Evolutionary conservation across 768 basidiomycete genomes (phyloP).

Genomic region (Rhizopogon sp.): DNA sequence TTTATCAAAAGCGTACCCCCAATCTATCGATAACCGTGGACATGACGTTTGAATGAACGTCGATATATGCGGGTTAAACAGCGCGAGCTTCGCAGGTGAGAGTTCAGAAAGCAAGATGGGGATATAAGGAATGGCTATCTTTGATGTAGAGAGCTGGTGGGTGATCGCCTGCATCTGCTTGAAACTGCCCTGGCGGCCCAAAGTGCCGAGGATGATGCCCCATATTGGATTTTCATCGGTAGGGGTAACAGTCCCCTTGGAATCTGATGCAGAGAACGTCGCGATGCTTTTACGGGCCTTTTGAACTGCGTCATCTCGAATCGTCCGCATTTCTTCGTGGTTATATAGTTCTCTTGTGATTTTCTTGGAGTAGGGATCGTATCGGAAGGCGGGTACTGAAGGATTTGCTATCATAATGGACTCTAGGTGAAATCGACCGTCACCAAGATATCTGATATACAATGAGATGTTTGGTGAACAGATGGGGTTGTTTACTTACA

Average conservation of each 20-base stretch:
- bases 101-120: slow-evolving; percentile 94
- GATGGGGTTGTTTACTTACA: slow-evolving; percentile 46
- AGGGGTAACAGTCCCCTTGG: slow-evolving; percentile 3
- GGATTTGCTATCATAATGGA: slow-evolving; percentile 99
- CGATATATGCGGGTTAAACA: slow-evolving; percentile 78
- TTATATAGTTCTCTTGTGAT: slow-evolving; percentile 90
- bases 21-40: slow-evolving; percentile 94
- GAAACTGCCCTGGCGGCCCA: slow-evolving; percentile 92
- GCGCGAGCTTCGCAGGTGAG: slow-evolving; percentile 88
- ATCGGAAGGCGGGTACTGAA: slow-evolving; percentile 88
- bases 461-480: background rate
- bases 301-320: slow-evolving; percentile 72
- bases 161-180: slow-evolving; percentile 85
- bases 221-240: slow-evolving; percentile 40
- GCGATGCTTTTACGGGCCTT: slow-evolving; percentile 64
- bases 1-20: slow-evolving; percentile 93
- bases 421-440: slow-evolving; percentile 97
- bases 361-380: slow-evolving; percentile 98
- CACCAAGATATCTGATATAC: slow-evolving; percentile 79
- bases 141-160: slow-evolving; percentile 55
- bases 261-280: slow-evolving; percentile 11
- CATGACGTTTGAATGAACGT: slow-evolving; percentile 96
- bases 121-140: slow-evolving; percentile 64
- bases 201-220: slow-evolving; percentile 92
- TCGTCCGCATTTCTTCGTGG: slow-evolving; percentile 78